phyloP scores from a whole-genome alignment of 2,329 filamentous ascomycete species.

The Penicillium sclerotigenum region DNA sequence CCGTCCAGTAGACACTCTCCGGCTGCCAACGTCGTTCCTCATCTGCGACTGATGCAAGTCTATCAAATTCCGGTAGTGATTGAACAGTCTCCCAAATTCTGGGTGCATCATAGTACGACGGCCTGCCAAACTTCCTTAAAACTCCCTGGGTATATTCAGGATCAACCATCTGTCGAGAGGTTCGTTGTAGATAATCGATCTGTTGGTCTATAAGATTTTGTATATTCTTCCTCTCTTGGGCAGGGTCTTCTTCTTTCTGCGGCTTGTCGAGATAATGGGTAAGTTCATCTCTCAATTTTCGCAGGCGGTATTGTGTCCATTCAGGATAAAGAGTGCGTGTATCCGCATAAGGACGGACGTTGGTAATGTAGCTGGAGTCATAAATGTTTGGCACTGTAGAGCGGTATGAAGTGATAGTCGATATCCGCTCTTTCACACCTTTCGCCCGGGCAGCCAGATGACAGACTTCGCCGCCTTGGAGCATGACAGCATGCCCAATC shows the following conservation, averaged over 20 bases:
- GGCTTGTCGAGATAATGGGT: slow-evolving; percentile 3
- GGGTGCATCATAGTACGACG: slow-evolving; percentile 12
- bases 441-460: slow-evolving; percentile 26
- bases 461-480: slow-evolving; percentile 29
- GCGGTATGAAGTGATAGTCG: slow-evolving; percentile 28
- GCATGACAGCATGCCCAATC: slow-evolving; percentile 27
- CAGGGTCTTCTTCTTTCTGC: neutral
- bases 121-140: slow-evolving; percentile 7
- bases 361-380: slow-evolving; percentile 24
- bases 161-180: slow-evolving; percentile 14
- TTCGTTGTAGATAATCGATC: slow-evolving; percentile 13
- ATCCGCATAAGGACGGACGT: slow-evolving; percentile 21
- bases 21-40: slow-evolving; percentile 9
- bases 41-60: slow-evolving; percentile 6
- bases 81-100: slow-evolving; percentile 13
- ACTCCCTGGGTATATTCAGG: slow-evolving; percentile 5
- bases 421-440: slow-evolving; percentile 26
- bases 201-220: slow-evolving; percentile 8
- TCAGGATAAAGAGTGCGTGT: slow-evolving; percentile 19
- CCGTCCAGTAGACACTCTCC: slow-evolving; percentile 12
- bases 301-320: slow-evolving; percentile 22
- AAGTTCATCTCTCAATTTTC: slow-evolving; percentile 17
- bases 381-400: slow-evolving; percentile 16
- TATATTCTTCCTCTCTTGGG: neutral
- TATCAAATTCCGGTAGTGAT: slow-evolving; percentile 5